Base-by-base conservation (phyloP, 441 rosid genomes). In the Populus trichocarpa region DNA sequence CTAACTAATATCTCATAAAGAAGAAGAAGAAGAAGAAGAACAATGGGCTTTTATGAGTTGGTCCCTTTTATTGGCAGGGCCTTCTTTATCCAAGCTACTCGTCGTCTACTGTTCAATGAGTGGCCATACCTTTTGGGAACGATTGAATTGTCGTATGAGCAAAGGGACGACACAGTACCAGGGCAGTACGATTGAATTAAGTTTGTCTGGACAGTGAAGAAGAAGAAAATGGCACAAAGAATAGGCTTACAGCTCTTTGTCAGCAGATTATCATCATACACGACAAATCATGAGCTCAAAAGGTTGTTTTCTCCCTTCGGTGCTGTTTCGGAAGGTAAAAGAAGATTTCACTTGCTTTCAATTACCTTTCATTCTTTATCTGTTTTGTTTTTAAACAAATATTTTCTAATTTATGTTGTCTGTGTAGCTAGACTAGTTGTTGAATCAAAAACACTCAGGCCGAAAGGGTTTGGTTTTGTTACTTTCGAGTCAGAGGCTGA, bases 401-500 rank as follows among this genome's bases (percentile, higher is more conserved):
- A 46, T 46, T 46, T 14, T 14, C 57, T 50, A 16, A 14, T 50
- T n/a, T 18, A 33, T 11, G 26, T 69, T 50, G 46, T 74, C 9
- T 72, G 11, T 70, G 72, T 76, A 93, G 97, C 90, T 63, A 85
- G 87, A 73, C 75, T 92, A 69, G 67, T 92, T 33, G 79, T 14
- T 67, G 93, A 92, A 66, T 81, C 85, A 11, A 81, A 38, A 76
- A 93, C 93, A 6, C 80, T 74, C 67, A 89, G 90, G 79, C 91
- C 90, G 36, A 89, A 86, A 85, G 95, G 98, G 64, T 92, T 86
- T 16, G 95, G 92, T 22, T 92, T 90, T 65, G 79, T 93, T 25
- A 85, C 87, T 11, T 93, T 84, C 79, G 83, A 88, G 71, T 87
- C 85, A 2, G 83, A 86, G 73, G 67, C 50, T 38, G 90, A 90